Evolutionary conservation across 73 alveolate genomes (phyloP), one percentile per base, ranked within the genome.

Genomic region (Symbiodinium natans): DNA sequence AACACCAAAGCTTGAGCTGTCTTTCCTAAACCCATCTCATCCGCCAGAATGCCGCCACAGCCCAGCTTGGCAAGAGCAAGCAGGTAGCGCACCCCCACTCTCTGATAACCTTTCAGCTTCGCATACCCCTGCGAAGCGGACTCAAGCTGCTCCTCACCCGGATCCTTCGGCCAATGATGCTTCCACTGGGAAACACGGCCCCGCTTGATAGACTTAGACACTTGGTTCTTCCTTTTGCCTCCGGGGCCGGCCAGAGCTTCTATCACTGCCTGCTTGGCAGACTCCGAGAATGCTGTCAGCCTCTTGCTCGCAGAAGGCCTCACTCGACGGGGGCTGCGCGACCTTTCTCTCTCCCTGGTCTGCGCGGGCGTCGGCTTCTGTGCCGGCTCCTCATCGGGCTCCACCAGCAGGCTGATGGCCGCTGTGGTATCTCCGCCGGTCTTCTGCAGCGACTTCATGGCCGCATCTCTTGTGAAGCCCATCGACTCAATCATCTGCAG

Each of bases 1-100:
- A 87, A 87, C 39, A 87, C 94, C 84, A 87, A 59, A 23, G 84
- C 99, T 95, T 99, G 99, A 23, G 99, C 99, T 13, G 99, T 99
- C 99, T 99, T 99, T 71, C 99, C 99, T 92, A 99, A 96, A 23
- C 99, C 99, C 99, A 99, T 99, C 99, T 99, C 99, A 99, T 99
- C 99, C 0, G 99, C 99, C 75, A 99, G 92, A 93, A 99, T 99
- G 41, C 99, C 99, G 86, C 96, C 96, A 29, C 75, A 41, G 48
- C 46, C 89, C 21, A 34, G 52, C 63, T 82, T 38, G 36, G 89
- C 52, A 75, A 88, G 34, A 25, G 96, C 34, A 3, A 63, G 74
- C 46, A 90, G 75, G 88, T 84, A 90, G 36, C 96, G 88, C 54
- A 68, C 96, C 68, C 88, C 88, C 46, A 71, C 96, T 11, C 77